These are phyloP conservation scores for Thraustotheca clavata DNA, from an alignment of 352 stramenopile genomes.

Conservation along the genomic window DNA sequence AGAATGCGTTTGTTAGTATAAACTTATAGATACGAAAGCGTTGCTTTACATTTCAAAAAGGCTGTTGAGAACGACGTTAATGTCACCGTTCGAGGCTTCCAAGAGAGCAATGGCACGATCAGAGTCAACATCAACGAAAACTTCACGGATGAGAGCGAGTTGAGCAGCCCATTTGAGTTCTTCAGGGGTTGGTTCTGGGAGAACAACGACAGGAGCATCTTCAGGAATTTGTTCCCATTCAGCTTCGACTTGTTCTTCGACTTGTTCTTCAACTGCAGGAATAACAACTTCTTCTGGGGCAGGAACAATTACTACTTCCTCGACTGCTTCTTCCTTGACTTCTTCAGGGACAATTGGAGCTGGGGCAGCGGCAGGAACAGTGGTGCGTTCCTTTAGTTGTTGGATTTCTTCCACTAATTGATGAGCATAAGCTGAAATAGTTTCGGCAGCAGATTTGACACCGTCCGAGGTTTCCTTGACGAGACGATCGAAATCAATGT, in stretches of 20 bases:
- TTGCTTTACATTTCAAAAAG: conserved; percentile 36
- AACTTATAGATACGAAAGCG: not conserved
- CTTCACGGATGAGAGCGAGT: conserved; percentile 64
- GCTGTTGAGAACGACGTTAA: conserved; percentile 72
- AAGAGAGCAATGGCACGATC: conserved; percentile 45
- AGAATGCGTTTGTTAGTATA: conserved; percentile 1
- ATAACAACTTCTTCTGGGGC: too few relatives aligned
- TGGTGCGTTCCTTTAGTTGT: conserved; percentile 20
- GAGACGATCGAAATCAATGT: conserved; percentile 77
- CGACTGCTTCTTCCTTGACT: conserved; percentile 1
- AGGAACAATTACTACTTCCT: not conserved
- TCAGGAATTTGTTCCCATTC: conserved; percentile 20
- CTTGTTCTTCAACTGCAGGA: not conserved
- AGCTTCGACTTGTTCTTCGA: conserved; percentile 5
- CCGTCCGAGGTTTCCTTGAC: conserved; percentile 75
- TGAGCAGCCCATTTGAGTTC: conserved; percentile 75
- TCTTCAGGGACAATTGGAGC: conserved; percentile 32
- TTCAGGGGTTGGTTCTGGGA: conserved; percentile 39
- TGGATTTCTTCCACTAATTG: conserved; percentile 71
- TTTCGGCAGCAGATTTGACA: conserved; percentile 67
- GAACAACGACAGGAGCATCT: conserved; percentile 21
- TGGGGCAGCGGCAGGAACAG: not conserved
- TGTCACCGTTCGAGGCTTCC: conserved; percentile 73
- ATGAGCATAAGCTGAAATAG: conserved; percentile 65
- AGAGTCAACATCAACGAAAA: conserved; percentile 57